phyloP scores from a whole-genome alignment of 1,284 basidiomycete species.

The Ceratobasidium sp. region DNA sequence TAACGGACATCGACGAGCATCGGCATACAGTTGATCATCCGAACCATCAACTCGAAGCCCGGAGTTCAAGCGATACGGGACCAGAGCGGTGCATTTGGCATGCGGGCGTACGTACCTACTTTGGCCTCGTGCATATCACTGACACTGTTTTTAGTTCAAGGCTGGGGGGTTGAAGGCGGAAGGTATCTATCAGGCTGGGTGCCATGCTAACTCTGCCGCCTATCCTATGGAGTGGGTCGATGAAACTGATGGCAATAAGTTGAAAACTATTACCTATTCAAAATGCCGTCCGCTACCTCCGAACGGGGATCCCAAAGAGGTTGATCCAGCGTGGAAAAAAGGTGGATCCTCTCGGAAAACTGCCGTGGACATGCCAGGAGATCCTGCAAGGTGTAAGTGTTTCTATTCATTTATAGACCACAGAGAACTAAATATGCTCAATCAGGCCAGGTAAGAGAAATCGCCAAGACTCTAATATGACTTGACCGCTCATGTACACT shows the following conservation, averaged over 20 bases:
- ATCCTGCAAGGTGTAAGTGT: slow-evolving; percentile 7
- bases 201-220: neutral
- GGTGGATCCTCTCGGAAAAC: neutral
- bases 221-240: slow-evolving; percentile 19
- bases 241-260: neutral
- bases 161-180: neutral
- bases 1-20: neutral
- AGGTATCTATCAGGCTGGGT: neutral
- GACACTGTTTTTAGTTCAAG: neutral
- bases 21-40: neutral
- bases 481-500: neutral
- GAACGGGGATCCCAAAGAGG: neutral
- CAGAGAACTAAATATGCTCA: neutral
- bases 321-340: slow-evolving; percentile 8
- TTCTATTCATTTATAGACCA: neutral
- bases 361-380: neutral
- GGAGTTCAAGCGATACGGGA: too few relatives aligned
- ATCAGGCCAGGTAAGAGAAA: slow-evolving; percentile 2
- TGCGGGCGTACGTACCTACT: neutral
- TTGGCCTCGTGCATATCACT: neutral
- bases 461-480: neutral
- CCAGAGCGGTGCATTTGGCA: neutral
- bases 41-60: neutral
- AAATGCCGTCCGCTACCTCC: slow-evolving; percentile 12
- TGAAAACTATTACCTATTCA: neutral